Base-by-base conservation (phyloP, 768 basidiomycete species). In the Phlebiopsis flavidoalba region DNA sequence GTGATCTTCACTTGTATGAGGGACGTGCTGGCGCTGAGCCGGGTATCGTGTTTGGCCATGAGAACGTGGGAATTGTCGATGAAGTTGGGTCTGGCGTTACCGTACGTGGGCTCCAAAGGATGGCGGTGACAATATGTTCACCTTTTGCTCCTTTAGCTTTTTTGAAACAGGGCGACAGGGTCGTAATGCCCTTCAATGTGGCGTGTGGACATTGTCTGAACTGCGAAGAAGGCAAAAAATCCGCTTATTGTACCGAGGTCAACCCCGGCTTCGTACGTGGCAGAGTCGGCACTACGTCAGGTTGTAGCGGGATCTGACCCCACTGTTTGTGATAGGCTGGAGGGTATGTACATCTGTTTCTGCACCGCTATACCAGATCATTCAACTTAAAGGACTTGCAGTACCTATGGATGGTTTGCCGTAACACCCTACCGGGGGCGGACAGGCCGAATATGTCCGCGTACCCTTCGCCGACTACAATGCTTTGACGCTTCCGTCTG, bases 101-200 rank as follows among this genome's bases (percentile, higher is more conserved):
- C 0, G 79, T 79, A 52, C 60, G 76, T 63, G 53, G 4, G 26
- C 36, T n/a, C n/a, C n/a, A n/a, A n/a, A n/a, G n/a, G n/a, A n/a
- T n/a, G n/a, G n/a, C n/a, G n/a, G n/a, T n/a, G n/a, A n/a, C n/a
- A n/a, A n/a, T n/a, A 17, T 2, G 10, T 31, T 45, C 21, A 19
- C 8, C 55, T 36, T 35, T 24, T 12, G 14, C 31, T n/a, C n/a
- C n/a, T n/a, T 12, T 45, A 80, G 80, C 72, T 80, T 8, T 80
- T 8, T 66, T 84, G 47, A 79, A 82, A 71, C 78, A 79, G 61
- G 83, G 82, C 14, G 83, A 84, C 64, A 77, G 83, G 33, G 81
- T 84, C n/a, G 82, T 84, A 22, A 80, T 83, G 76, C 83, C 82
- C 0, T 83, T 83, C 73, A 83, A 83, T 60, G 82, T 84, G 33